phyloP scores from a whole-genome alignment of 2,329 filamentous ascomycete species.

The Pseudonectria foliicola region DNA sequence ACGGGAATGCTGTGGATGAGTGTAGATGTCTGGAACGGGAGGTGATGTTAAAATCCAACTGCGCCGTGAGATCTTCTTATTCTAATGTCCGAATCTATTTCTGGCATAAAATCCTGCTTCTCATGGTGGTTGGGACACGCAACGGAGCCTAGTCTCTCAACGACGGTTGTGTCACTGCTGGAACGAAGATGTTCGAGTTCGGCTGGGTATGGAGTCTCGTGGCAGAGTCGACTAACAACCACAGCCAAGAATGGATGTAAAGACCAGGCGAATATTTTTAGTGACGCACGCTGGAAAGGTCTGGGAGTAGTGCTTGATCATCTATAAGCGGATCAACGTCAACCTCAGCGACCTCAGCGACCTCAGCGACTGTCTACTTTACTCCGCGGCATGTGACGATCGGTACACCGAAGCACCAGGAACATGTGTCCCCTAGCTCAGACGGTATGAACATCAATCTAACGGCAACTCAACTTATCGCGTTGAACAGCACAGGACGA shows the following conservation, averaged over 20 bases:
- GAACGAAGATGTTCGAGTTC: constrained; percentile 13
- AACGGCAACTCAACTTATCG: too few species aligned
- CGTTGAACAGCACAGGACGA: too few species aligned
- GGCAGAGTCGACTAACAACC: constrained; percentile 9
- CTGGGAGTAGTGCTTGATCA: too few species aligned
- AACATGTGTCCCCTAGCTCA: too few species aligned
- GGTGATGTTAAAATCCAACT: not conserved
- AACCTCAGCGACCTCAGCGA: too few species aligned
- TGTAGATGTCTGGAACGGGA: constrained; percentile 1
- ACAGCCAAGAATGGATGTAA: constrained; percentile 10
- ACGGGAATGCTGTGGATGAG: constrained; percentile 2
- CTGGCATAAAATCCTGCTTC: constrained; percentile 1
- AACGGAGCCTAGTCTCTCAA: constrained; percentile 2
- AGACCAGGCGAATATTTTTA: too few species aligned
- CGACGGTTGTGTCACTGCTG: constrained; percentile 6
- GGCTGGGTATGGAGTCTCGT: constrained; percentile 11
- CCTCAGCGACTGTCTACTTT: too few species aligned
- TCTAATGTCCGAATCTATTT: not conserved
- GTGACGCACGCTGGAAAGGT: too few species aligned
- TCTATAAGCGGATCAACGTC: too few species aligned
- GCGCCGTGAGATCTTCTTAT: constrained; percentile 11
- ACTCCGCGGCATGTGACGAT: too few species aligned
- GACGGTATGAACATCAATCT: too few species aligned
- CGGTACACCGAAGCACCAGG: too few species aligned
- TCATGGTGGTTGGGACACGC: constrained; percentile 8